Evolutionary conservation across 192 early-diverging fungal species (phyloP).

Genomic region (Radiomyces spectabilis): DNA sequence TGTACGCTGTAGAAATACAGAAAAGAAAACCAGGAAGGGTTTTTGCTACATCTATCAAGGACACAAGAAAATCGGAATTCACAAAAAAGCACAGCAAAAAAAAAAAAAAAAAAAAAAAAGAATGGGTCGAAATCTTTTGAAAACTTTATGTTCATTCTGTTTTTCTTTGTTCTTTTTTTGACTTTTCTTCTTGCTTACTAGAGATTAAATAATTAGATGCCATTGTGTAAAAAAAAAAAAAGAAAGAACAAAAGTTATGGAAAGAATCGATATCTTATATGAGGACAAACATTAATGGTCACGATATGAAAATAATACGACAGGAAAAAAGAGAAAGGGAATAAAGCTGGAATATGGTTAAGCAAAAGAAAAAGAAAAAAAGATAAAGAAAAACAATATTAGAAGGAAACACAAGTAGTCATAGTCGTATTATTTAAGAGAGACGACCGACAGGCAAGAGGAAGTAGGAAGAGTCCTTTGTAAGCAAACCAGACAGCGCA

Average conservation of each 20-base stretch:
- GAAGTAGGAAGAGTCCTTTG: conserved; percentile 44
- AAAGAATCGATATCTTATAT: background rate
- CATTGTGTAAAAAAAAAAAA: background rate
- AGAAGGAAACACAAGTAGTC: background rate
- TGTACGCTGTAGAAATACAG: too few species aligned
- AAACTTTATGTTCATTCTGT: too few species aligned
- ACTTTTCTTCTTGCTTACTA: background rate
- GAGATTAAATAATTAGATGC: background rate
- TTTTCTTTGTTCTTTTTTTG: too few species aligned
- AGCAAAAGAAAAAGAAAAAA: background rate
- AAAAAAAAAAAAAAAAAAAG: conserved; percentile 4
- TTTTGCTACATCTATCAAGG: too few species aligned
- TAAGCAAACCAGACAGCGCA: conserved; percentile 54
- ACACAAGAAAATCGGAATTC: too few species aligned
- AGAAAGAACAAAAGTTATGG: background rate
- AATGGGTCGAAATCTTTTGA: background rate
- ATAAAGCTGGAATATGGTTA: background rate
- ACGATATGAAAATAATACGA: background rate
- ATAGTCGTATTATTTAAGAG: conserved; percentile 10
- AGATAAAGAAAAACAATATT: background rate
- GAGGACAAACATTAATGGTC: background rate
- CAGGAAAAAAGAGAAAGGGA: background rate
- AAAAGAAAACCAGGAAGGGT: too few species aligned
- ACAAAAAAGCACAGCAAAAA: too few species aligned
- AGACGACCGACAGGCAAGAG: conserved; percentile 35